Evolutionary conservation across 495 filamentous ascomycete genomes (phyloP).

Genomic region (Penicillium cosmopolitanum): DNA sequence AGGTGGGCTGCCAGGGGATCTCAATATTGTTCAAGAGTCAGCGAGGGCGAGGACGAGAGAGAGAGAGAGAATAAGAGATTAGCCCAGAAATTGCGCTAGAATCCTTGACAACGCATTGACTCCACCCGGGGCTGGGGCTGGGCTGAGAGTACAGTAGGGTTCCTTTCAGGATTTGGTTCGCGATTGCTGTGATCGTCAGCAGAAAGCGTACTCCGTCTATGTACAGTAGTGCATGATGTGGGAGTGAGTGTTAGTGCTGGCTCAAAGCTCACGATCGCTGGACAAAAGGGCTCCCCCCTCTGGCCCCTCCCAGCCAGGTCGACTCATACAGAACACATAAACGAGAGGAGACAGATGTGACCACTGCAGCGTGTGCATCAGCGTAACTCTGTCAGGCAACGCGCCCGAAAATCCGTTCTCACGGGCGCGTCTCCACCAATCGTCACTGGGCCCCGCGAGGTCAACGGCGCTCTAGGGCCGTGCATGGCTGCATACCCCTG

Average conservation of each 20-base stretch:
- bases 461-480: conserved; percentile 6
- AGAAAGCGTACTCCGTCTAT: not conserved
- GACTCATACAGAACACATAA: too few relatives aligned
- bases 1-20: conserved; percentile 12
- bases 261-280: not conserved
- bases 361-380: conserved; percentile 1
- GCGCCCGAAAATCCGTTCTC: conserved; percentile 2
- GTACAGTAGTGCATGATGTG: not conserved
- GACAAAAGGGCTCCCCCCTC: not conserved
- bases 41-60: conserved; percentile 10
- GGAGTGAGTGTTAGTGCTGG: too few relatives aligned
- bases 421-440: conserved; percentile 1
- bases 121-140: conserved; percentile 3
- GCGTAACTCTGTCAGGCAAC: conserved; percentile 6
- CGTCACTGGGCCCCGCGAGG: conserved; percentile 7
- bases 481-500: conserved; percentile 22
- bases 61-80: not conserved
- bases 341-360: not conserved
- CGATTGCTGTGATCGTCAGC: conserved; percentile 1
- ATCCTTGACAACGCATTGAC: conserved; percentile 7
- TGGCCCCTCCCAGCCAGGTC: too few relatives aligned
- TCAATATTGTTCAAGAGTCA: conserved; percentile 12
- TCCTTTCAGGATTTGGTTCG: not conserved
- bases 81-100: conserved; percentile 4
- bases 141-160: not conserved